phyloP scores from a whole-genome alignment of 345 rosid species.

The Arabis hirsuta region DNA sequence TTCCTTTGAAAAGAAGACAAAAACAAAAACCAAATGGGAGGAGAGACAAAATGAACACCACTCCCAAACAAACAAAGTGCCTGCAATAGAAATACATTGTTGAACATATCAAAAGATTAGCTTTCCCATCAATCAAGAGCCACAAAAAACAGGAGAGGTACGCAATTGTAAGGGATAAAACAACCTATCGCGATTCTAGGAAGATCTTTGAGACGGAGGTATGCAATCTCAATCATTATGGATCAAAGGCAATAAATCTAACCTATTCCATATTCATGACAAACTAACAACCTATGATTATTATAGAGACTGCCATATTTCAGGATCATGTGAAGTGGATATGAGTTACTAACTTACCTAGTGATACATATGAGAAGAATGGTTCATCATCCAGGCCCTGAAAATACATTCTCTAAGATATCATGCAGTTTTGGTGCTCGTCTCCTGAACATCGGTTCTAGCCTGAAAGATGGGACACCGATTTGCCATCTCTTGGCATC shows the following conservation, averaged over 20 bases:
- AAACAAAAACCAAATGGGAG: slow-evolving; percentile 28
- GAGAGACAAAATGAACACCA: slow-evolving; percentile 29
- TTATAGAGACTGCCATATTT: not conserved
- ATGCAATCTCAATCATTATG: not conserved
- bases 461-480: slow-evolving; percentile 91
- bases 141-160: not conserved
- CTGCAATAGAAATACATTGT: slow-evolving; percentile 35
- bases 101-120: slow-evolving; percentile 21
- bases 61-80: slow-evolving; percentile 38
- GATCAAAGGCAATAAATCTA: slow-evolving; percentile 18
- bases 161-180: not conserved
- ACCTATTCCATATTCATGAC: not conserved
- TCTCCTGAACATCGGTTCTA: slow-evolving; percentile 93
- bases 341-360: slow-evolving; percentile 37
- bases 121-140: slow-evolving; percentile 8
- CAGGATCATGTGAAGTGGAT: slow-evolving; percentile 6
- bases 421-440: slow-evolving; percentile 78
- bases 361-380: slow-evolving; percentile 24
- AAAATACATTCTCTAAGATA: slow-evolving; percentile 68
- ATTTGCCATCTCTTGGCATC: slow-evolving; percentile 96
- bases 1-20: slow-evolving; percentile 5
- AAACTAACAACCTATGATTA: slow-evolving; percentile 12
- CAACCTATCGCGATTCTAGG: not conserved
- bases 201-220: not conserved
- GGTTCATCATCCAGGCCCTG: slow-evolving; percentile 32